These are phyloP conservation scores for Tolypocladium inflatum DNA, from an alignment of 2,329 filamentous ascomycete species.

Conservation along the genomic window DNA sequence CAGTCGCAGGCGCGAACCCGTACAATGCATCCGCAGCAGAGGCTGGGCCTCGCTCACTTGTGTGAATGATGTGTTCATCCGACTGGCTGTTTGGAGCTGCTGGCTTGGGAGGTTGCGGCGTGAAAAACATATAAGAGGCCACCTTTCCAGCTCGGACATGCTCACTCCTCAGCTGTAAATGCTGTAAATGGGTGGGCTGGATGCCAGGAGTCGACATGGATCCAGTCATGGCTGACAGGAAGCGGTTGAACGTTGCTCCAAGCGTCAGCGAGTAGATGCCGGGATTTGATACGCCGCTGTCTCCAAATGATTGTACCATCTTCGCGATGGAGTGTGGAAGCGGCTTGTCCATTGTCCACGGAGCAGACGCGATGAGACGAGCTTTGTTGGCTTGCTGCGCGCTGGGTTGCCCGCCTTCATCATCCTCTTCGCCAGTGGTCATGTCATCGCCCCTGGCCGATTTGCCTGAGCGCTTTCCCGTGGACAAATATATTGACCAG, in stretches of 20 bases:
- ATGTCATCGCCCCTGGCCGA: conserved; percentile 13
- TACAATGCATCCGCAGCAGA: not conserved
- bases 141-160: conserved; percentile 25
- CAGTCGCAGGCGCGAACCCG: not conserved
- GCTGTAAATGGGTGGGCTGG: conserved; percentile 21
- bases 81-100: too few species aligned
- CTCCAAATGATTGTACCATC: conserved; percentile 16
- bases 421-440: conserved; percentile 10
- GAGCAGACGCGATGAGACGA: conserved; percentile 12
- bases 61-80: not conserved
- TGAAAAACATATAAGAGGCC: conserved; percentile 24
- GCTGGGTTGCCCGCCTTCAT: conserved; percentile 9
- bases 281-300: conserved; percentile 23
- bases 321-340: conserved; percentile 20
- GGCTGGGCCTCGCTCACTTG: not conserved
- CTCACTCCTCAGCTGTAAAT: conserved; percentile 25
- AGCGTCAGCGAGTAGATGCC: conserved; percentile 26
- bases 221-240: conserved; percentile 25
- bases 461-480: conserved; percentile 28
- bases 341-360: conserved; percentile 25
- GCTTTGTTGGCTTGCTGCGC: conserved; percentile 4
- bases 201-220: conserved; percentile 20
- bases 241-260: conserved; percentile 25
- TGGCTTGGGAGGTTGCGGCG: not conserved
- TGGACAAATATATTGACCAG: conserved; percentile 45